These are phyloP conservation scores for Penicillium tannophilum DNA, from an alignment of 495 filamentous ascomycete species.

Conservation along the genomic window DNA sequence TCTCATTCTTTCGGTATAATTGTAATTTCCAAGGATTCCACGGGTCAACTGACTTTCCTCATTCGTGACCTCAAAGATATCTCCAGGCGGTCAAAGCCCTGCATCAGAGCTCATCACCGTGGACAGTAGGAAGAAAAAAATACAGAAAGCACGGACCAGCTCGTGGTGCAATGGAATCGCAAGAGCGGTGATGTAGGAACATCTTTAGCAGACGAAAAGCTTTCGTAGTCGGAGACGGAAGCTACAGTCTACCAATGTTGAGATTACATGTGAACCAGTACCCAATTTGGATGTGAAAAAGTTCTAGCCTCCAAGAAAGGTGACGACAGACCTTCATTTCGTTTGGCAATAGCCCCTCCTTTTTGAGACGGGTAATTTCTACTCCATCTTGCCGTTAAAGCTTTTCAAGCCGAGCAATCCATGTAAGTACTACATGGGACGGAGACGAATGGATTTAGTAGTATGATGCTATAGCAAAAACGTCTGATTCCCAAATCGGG, in stretches of 20 bases:
- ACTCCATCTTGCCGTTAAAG: no score
- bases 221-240: background rate
- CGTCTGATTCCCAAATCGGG: no score
- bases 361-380: no score
- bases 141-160: no score
- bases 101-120: conserved; percentile 46
- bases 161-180: background rate
- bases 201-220: background rate
- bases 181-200: background rate
- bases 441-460: no score
- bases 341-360: no score
- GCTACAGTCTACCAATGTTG: background rate
- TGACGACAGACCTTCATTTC: no score
- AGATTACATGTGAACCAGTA: background rate
- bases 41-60: conserved; percentile 45
- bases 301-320: no score
- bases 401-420: no score
- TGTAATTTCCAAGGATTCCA: background rate
- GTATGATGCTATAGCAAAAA: no score
- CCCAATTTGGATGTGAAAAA: no score
- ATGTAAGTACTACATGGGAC: no score
- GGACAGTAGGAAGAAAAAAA: conserved; percentile 24
- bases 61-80: conserved; percentile 42
- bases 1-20: background rate
- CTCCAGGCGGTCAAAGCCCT: conserved; percentile 37